A percentile compares a stretch with the other conserved stretches of the same genome.
phyloP scores from a whole-genome alignment of 2,329 filamentous ascomycete genomes.

The Magnaporthiopsis incrustans region DNA sequence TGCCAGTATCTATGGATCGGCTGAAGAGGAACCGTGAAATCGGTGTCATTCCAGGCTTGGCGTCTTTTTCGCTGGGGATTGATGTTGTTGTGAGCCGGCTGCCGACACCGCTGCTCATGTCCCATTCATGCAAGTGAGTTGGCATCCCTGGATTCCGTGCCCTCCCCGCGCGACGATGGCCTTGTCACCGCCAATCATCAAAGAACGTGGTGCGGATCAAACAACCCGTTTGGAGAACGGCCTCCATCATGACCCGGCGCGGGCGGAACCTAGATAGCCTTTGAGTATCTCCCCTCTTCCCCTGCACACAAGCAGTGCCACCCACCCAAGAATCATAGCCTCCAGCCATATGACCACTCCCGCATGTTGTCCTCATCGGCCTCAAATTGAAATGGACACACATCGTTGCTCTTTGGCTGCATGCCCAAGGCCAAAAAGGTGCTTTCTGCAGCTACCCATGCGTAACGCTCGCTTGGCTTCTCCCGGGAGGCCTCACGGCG shows the following conservation, averaged over 20 bases:
- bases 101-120: neutral
- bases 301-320: no score
- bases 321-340: neutral
- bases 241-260: no score
- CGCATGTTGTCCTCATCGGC: neutral
- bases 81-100: neutral
- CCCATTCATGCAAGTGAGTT: neutral
- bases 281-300: neutral
- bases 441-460: neutral
- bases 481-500: neutral
- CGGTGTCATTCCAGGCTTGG: no score
- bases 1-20: neutral
- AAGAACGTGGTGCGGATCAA: neutral
- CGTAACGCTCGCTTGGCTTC: neutral
- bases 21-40: neutral
- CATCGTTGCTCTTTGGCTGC: neutral
- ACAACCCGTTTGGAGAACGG: neutral
- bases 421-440: neutral
- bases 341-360: neutral
- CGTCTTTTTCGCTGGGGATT: no score
- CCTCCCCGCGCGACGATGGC: neutral
- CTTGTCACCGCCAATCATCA: neutral
- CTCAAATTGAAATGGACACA: neutral
- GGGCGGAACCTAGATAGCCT: no score
- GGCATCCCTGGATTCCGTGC: neutral